Evolutionary conservation across 2,329 filamentous ascomycete genomes (phyloP).

Genomic region (Hypoxylon sp.): DNA sequence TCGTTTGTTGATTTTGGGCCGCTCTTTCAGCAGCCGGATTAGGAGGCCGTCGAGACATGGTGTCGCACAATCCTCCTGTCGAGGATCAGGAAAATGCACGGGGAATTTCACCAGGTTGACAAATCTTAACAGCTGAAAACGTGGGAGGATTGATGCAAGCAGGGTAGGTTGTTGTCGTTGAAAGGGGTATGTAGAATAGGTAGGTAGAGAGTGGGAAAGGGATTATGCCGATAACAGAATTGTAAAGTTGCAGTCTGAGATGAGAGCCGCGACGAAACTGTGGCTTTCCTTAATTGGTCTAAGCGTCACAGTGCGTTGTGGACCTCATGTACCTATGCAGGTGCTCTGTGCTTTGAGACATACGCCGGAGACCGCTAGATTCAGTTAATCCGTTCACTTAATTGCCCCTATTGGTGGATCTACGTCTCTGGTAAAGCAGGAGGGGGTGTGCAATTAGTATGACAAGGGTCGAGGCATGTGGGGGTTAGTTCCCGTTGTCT

Average conservation of each 20-base stretch:
- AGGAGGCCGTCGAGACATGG: conserved; percentile 83
- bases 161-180: conserved; percentile 6
- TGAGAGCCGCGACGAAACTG: conserved; percentile 38
- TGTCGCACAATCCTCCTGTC: conserved; percentile 38
- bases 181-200: conserved; percentile 20
- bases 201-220: conserved; percentile 32
- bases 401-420: neutral
- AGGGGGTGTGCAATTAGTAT: conserved; percentile 5
- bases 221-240: conserved; percentile 32
- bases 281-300: conserved; percentile 35
- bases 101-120: conserved; percentile 7
- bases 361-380: conserved; percentile 34
- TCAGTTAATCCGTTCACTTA: conserved; percentile 36
- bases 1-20: conserved; percentile 92
- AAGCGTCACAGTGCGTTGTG: conserved; percentile 19
- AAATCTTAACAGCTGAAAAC: neutral
- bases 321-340: neutral
- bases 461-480: conserved; percentile 21
- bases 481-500: conserved; percentile 20
- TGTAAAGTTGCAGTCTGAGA: conserved; percentile 15
- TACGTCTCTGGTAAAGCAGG: neutral
- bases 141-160: neutral
- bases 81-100: conserved; percentile 1
- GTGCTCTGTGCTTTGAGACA: conserved; percentile 3
- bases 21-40: conserved; percentile 88